Percentiles rank a stretch among this genome's conserved stretches.
phyloP scores from a whole-genome alignment of 805 yeast species.

The Candida vaughaniae region DNA sequence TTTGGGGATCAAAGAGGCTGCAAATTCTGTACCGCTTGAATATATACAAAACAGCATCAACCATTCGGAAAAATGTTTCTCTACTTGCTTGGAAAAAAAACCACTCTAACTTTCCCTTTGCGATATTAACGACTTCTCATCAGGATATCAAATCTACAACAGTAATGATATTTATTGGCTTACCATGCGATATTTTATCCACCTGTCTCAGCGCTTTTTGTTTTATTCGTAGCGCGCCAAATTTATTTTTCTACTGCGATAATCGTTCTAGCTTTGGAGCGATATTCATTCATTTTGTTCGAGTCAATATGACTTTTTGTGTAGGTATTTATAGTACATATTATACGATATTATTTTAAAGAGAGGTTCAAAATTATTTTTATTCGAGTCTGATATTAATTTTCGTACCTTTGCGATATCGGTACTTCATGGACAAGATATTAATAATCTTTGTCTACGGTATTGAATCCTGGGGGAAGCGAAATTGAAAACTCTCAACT shows the following conservation, averaged over 20 bases:
- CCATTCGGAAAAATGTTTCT: slow-evolving; percentile 5
- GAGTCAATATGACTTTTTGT: neutral
- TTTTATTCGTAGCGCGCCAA: slow-evolving; percentile 3
- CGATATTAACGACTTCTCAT: no score
- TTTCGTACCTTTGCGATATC: slow-evolving; percentile 1
- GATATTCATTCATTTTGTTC: neutral
- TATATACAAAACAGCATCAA: slow-evolving; percentile 8
- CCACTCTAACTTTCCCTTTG: no score
- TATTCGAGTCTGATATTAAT: neutral
- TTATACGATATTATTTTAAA: slow-evolving; percentile 4
- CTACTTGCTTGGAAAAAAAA: slow-evolving; percentile 1
- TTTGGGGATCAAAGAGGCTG: slow-evolving; percentile 6
- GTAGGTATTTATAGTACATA: slow-evolving; percentile 1
- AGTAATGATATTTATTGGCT: no score
- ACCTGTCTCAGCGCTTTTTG: slow-evolving; percentile 3
- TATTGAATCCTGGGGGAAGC: slow-evolving; percentile 1
- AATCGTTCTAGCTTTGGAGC: slow-evolving; percentile 1
- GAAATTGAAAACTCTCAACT: slow-evolving; percentile 2
- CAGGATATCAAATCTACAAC: no score
- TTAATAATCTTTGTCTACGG: slow-evolving; percentile 1
- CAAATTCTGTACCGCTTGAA: slow-evolving; percentile 10
- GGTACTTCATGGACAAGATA: no score
- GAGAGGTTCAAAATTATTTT: neutral
- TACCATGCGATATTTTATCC: no score
- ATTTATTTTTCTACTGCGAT: slow-evolving; percentile 4